These are phyloP conservation scores for Cladosporium halotolerans DNA, from an alignment of 2,329 filamentous ascomycete species.

Conservation along the genomic window DNA sequence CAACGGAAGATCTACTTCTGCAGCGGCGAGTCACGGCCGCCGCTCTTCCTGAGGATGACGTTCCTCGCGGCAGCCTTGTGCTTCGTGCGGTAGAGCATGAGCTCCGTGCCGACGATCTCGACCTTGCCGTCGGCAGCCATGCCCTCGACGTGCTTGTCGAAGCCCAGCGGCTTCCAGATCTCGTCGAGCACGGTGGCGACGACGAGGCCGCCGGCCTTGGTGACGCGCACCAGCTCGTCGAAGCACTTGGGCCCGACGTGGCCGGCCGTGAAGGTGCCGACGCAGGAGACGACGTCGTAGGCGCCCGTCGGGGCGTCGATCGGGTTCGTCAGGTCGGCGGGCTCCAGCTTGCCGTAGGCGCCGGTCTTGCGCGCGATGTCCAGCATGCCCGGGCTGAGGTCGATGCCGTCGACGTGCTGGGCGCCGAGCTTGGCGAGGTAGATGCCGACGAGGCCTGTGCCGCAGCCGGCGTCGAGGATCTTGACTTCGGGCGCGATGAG, in stretches of 20 bases:
- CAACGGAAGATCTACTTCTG: constrained; percentile 1
- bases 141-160: constrained; percentile 39
- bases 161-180: constrained; percentile 46
- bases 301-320: constrained; percentile 35
- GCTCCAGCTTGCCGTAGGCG: constrained; percentile 41
- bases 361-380: constrained; percentile 44
- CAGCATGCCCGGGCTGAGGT: constrained; percentile 50
- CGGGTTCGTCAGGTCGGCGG: constrained; percentile 43
- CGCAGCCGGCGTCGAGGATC: constrained; percentile 52
- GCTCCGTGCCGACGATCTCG: constrained; percentile 31
- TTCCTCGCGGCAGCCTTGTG: constrained; percentile 18
- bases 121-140: constrained; percentile 27
- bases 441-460: constrained; percentile 49
- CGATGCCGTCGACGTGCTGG: constrained; percentile 46
- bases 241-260: constrained; percentile 49
- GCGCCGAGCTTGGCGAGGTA: constrained; percentile 38
- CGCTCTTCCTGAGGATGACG: constrained; percentile 23
- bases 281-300: constrained; percentile 49
- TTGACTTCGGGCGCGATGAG: constrained; percentile 12
- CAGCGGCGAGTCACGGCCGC: constrained; percentile 3
- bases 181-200: constrained; percentile 47
- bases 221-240: constrained; percentile 46
- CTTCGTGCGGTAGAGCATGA: constrained; percentile 28
- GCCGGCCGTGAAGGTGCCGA: constrained; percentile 50
- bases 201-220: constrained; percentile 43